A percentile compares a stretch with the other conserved stretches of the same genome.
These are phyloP conservation scores for Calocybe cyanea DNA, from an alignment of 768 basidiomycete species.

Conservation along the genomic window DNA sequence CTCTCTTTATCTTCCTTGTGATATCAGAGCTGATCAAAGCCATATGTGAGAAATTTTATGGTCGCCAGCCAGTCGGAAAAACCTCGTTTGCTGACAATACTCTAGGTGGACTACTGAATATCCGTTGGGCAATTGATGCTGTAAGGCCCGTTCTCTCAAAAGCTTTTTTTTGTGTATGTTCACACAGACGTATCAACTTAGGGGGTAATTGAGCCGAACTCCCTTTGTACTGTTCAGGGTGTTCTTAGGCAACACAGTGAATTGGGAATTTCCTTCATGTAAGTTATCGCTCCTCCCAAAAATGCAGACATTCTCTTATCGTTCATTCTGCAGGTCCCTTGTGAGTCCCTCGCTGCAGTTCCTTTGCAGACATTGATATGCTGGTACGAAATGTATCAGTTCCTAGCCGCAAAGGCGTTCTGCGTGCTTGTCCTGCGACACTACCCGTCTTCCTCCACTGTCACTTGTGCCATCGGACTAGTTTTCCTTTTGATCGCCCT, in stretches of 20 bases:
- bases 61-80: too few relatives aligned
- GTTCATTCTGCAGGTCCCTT: slow-evolving; percentile 15
- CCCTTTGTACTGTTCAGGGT: slow-evolving; percentile 43
- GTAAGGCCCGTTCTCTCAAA: slow-evolving; percentile 21
- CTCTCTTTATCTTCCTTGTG: too few relatives aligned
- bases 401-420: slow-evolving; percentile 46
- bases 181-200: neutral
- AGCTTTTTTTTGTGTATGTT: neutral
- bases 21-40: too few relatives aligned
- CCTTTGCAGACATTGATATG: neutral
- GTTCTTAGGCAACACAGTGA: slow-evolving; percentile 46
- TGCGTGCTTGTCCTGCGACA: slow-evolving; percentile 42
- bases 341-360: slow-evolving; percentile 11
- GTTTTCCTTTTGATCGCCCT: slow-evolving; percentile 41
- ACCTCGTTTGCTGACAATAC: too few relatives aligned
- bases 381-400: neutral
- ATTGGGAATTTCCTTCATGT: slow-evolving; percentile 42
- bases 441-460: slow-evolving; percentile 25
- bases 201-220: slow-evolving; percentile 27
- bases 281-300: slow-evolving; percentile 17
- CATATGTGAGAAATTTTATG: too few relatives aligned
- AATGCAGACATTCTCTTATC: neutral
- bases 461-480: slow-evolving; percentile 26
- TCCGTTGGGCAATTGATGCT: slow-evolving; percentile 35
- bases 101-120: slow-evolving; percentile 37